These are phyloP conservation scores for Ogataea wickerhamii DNA, from an alignment of 805 yeast species.

Conservation along the genomic window DNA sequence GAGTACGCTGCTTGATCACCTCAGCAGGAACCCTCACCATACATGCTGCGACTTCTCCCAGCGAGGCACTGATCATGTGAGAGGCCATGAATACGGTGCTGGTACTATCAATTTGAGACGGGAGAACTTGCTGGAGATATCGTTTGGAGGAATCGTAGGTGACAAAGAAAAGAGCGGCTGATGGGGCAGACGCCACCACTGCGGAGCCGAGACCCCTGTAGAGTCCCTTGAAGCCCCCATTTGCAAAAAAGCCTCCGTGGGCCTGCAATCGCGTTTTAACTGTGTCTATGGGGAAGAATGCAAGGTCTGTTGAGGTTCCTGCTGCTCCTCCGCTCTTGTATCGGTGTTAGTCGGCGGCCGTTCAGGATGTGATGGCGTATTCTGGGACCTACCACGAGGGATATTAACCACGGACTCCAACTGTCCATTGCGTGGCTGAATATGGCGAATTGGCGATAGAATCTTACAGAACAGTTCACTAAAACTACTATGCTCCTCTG, in stretches of 20 bases:
- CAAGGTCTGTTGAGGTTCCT: conserved; percentile 92
- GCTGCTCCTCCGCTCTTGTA: conserved; percentile 86
- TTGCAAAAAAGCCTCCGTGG: conserved; percentile 84
- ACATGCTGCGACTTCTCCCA: conserved; percentile 93
- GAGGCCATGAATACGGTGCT: conserved; percentile 38
- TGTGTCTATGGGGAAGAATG: conserved; percentile 95
- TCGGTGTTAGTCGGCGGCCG: too few species aligned
- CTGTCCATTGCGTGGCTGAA: conserved; percentile 12
- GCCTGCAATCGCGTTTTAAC: conserved; percentile 93
- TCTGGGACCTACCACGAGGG: conserved; percentile 16
- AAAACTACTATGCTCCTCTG: too few species aligned
- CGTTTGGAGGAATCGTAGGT: conserved; percentile 77
- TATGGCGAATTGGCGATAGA: too few species aligned
- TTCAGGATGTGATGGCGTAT: too few species aligned
- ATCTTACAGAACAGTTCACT: too few species aligned
- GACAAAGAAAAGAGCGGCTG: conserved; percentile 71
- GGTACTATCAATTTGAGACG: conserved; percentile 20
- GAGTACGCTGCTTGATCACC: conserved; percentile 92
- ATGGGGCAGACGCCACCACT: conserved; percentile 91
- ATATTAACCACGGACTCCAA: conserved; percentile 11
- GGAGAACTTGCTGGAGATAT: conserved; percentile 22
- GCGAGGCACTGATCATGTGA: conserved; percentile 85
- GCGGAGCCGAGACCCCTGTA: conserved; percentile 93
- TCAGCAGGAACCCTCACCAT: conserved; percentile 95
- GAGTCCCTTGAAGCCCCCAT: conserved; percentile 92